Evolutionary conservation across 352 stramenopile species (phyloP).

Genomic region (Globisporangium viniferum): DNA sequence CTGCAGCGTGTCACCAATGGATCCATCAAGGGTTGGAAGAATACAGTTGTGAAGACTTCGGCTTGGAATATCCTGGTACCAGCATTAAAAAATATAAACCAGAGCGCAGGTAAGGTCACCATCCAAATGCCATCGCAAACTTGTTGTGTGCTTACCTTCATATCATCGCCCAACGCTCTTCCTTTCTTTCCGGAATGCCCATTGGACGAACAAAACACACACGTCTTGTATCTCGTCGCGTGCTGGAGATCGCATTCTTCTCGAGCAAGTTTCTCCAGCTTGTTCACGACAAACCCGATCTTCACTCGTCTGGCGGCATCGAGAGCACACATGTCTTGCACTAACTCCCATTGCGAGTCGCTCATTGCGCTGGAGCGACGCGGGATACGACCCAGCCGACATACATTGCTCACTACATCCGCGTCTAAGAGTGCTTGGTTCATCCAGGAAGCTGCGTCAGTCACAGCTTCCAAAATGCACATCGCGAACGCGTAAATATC

Average conservation of each 20-base stretch:
- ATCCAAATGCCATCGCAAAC: no score
- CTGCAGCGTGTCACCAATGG: background rate
- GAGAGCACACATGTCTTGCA: background rate
- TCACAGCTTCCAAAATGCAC: slow-evolving; percentile 1
- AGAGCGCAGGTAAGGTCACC: no score
- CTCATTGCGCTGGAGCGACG: background rate
- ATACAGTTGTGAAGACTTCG: no score
- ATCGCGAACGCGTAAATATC: background rate
- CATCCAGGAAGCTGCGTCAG: background rate
- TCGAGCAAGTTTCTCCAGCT: background rate
- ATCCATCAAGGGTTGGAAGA: background rate
- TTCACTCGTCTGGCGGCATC: background rate
- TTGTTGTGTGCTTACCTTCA: no score
- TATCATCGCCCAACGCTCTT: no score
- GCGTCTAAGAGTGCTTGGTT: background rate
- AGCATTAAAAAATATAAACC: no score
- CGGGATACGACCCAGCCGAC: background rate
- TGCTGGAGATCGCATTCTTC: background rate
- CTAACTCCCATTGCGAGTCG: background rate
- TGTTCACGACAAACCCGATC: background rate
- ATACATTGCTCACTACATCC: background rate
- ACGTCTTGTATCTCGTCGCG: background rate
- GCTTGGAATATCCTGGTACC: no score
- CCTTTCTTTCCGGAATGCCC: background rate
- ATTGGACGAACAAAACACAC: background rate